Percentiles rank a stretch among this genome's conserved stretches.
Evolutionary conservation across 2,329 filamentous ascomycete species (phyloP).

Genomic region (Leptographium radiaticola): DNA sequence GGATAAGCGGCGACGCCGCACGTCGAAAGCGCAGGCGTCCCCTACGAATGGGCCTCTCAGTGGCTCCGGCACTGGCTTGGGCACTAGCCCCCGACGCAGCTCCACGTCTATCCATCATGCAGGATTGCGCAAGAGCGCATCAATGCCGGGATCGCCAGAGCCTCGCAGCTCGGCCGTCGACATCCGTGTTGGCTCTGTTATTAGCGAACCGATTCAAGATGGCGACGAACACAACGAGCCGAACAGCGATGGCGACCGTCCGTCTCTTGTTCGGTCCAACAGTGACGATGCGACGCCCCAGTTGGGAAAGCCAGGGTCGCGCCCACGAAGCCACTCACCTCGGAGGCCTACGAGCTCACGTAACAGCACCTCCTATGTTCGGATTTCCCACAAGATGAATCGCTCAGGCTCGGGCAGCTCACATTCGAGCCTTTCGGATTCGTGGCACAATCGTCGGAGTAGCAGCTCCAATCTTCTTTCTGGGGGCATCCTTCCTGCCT

Average conservation of each 20-base stretch:
- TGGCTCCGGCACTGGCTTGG: slow-evolving; percentile 1
- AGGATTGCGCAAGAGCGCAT: slow-evolving; percentile 55
- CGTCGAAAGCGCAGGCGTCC: slow-evolving; percentile 73
- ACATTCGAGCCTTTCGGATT: slow-evolving; percentile 61
- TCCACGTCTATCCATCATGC: slow-evolving; percentile 52
- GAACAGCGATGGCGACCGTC: slow-evolving; percentile 23
- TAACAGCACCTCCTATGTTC: slow-evolving; percentile 49
- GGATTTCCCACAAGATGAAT: slow-evolving; percentile 61
- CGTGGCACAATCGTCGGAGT: slow-evolving; percentile 50
- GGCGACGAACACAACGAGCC: slow-evolving; percentile 28
- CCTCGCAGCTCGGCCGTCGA: slow-evolving; percentile 33
- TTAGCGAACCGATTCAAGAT: slow-evolving; percentile 28
- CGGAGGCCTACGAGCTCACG: slow-evolving; percentile 63
- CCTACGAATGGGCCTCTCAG: slow-evolving; percentile 51
- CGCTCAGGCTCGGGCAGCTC: slow-evolving; percentile 89
- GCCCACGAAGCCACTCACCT: slow-evolving; percentile 70
- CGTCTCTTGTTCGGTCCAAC: slow-evolving; percentile 33
- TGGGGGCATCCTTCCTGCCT: slow-evolving; percentile 59
- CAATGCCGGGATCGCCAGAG: slow-evolving; percentile 51
- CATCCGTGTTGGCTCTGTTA: slow-evolving; percentile 46
- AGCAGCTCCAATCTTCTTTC: slow-evolving; percentile 69
- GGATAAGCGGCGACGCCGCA: slow-evolving; percentile 78
- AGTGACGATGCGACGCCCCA: slow-evolving; percentile 28
- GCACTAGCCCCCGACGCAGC: slow-evolving; percentile 45
- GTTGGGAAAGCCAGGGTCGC: slow-evolving; percentile 28